phyloP scores from a whole-genome alignment of 495 filamentous ascomycete species.

The Lophium mytilinum region DNA sequence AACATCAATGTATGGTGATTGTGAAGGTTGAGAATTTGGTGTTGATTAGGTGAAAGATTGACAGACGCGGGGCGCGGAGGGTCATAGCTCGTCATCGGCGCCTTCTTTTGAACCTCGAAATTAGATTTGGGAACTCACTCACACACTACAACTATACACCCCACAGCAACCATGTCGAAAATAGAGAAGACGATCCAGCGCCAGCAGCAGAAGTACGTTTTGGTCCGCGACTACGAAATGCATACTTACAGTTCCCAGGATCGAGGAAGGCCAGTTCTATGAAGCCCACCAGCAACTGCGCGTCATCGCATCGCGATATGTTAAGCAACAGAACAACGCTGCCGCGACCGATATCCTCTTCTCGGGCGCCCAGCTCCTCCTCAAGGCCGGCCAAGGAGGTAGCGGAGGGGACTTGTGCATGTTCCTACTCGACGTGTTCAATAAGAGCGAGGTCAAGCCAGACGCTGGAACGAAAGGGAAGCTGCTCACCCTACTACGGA shows the following conservation, averaged over 20 bases:
- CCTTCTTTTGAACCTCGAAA: background rate
- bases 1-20: background rate
- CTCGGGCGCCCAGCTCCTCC: constrained; percentile 71
- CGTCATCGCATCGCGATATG: constrained; percentile 84
- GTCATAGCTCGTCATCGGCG: background rate
- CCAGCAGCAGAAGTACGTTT: constrained; percentile 55
- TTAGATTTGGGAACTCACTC: too few species aligned
- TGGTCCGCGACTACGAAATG: background rate
- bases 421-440: constrained; percentile 79
- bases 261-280: constrained; percentile 87
- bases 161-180: constrained; percentile 43
- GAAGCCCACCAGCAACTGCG: constrained; percentile 97
- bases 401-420: constrained; percentile 87
- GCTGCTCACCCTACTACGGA: constrained; percentile 56
- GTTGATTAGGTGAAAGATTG: too few species aligned
- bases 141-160: background rate
- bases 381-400: constrained; percentile 82
- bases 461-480: constrained; percentile 57
- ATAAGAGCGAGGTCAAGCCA: constrained; percentile 68
- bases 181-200: constrained; percentile 69
- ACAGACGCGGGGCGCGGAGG: background rate
- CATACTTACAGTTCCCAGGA: constrained; percentile 45
- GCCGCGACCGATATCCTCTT: constrained; percentile 81
- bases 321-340: constrained; percentile 72
- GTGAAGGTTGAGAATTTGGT: background rate